phyloP scores from a whole-genome alignment of 176 grass and related monocot species.

The Rhynchospora pubera region DNA sequence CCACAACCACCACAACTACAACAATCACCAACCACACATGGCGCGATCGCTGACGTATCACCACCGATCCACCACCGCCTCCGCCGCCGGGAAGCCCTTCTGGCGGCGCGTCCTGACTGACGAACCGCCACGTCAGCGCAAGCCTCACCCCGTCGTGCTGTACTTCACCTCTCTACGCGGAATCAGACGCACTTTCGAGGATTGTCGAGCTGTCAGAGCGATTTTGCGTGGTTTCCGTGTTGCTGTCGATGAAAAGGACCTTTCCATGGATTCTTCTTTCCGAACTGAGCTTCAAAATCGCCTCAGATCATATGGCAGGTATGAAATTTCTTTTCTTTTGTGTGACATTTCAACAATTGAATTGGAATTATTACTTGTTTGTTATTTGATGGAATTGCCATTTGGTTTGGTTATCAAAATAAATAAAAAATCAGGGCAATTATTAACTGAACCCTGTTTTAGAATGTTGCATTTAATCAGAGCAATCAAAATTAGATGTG shows the following conservation, averaged over 20 bases:
- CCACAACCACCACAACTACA: constrained; percentile 5
- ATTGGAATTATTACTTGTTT: neutral
- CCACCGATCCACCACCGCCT: constrained; percentile 40
- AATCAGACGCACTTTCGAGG: constrained; percentile 72
- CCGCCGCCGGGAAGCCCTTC: constrained; percentile 26
- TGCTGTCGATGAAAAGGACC: constrained; percentile 80
- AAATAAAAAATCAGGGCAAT: neutral
- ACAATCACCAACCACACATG: constrained; percentile 55
- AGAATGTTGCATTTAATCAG: neutral
- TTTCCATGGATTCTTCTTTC: constrained; percentile 81
- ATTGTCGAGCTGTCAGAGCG: constrained; percentile 66
- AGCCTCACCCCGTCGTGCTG: constrained; percentile 68
- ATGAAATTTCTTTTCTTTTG: neutral
- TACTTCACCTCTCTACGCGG: constrained; percentile 87
- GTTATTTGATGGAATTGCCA: neutral
- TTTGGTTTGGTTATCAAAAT: neutral
- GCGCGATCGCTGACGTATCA: constrained; percentile 69
- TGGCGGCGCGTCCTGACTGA: constrained; percentile 31
- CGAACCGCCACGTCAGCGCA: constrained; percentile 31
- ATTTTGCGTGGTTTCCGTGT: constrained; percentile 76
- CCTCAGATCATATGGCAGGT: constrained; percentile 38
- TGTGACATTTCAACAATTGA: neutral
- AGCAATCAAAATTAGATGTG: no score
- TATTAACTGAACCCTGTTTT: neutral
- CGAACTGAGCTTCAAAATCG: constrained; percentile 64